phyloP scores from a whole-genome alignment of 306 rosid genomes.

The Urtica urens region DNA sequence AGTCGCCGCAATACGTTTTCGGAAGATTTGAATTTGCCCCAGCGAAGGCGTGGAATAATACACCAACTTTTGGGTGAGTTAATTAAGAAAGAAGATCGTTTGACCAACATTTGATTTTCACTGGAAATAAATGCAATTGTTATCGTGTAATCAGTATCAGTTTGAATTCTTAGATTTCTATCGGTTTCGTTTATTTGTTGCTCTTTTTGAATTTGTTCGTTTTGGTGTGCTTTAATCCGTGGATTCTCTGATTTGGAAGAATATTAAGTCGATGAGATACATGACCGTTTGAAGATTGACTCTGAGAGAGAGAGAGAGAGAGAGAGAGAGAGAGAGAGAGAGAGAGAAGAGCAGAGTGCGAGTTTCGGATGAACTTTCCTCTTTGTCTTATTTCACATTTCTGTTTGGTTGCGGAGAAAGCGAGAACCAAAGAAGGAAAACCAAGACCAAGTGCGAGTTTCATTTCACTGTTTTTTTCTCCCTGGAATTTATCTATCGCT shows the following conservation, averaged over 20 bases:
- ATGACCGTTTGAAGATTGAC: slow-evolving; percentile 28
- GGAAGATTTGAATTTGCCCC: slow-evolving; percentile 24
- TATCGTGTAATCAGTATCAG: too few species aligned
- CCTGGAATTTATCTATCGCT: neutral
- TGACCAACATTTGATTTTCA: slow-evolving; percentile 1
- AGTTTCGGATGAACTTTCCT: slow-evolving; percentile 19
- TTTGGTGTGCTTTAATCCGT: neutral
- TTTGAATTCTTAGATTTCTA: neutral
- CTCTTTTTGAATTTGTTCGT: neutral
- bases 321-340: neutral
- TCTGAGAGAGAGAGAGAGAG: neutral
- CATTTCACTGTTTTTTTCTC: neutral
- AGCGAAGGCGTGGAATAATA: neutral
- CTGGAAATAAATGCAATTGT: slow-evolving; percentile 1
- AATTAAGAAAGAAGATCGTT: too few species aligned
- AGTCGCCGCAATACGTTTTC: slow-evolving; percentile 6
- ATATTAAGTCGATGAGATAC: neutral
- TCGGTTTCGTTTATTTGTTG: neutral
- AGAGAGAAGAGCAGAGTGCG: neutral
- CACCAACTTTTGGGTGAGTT: slow-evolving; percentile 21
- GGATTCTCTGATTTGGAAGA: slow-evolving; percentile 8
- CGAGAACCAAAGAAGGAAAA: neutral
- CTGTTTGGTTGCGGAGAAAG: slow-evolving; percentile 21
- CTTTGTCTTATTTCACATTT: neutral
- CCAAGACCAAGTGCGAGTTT: neutral